Base-by-base conservation (phyloP, 441 rosid genomes). In the California macrophylla region DNA sequence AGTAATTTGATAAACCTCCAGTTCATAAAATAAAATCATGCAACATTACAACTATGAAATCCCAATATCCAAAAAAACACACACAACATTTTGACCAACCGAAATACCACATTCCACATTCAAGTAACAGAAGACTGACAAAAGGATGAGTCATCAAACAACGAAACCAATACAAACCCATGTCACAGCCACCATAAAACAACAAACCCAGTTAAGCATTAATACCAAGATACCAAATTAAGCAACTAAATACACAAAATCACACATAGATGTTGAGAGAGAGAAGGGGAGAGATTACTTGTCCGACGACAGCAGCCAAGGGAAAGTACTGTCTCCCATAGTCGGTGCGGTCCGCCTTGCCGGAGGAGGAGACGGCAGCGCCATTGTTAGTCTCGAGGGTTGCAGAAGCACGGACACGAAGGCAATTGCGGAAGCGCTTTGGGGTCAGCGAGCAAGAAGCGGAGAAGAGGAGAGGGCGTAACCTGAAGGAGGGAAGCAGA, bases 271-370 rank as follows among this genome's bases (percentile, higher is more conserved):
- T 8, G 9, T 38, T 10, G 25, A 40, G 71, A 61, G 38, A 68
- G 13, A 15, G 9, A 26, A 25, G 15, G 25, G 18, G 47, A 40
- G 16, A 3, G 6, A 67, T 70, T 71, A 93, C 97, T 88, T 92
- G 99, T 60, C 98, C 96, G 71, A 94, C 94, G 4, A 94, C 97
- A 40, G 98, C 99, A 64, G 98, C 99, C 28, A 95, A 64, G 68
- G 98, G 97, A 75, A 95, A 92, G 84, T 60, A 89, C 82, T 76
- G 91, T 29, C 97, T 70, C n/a, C 98, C 97, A 58, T 84, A 90
- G 50, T 85, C 77, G 71, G 87, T 50, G 23, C 74, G 67, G 47
- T 79, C 84, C 5, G 24, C 74, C 66, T 76, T 73, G 23, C 80
- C 71, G 15, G 82, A 29, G 6, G 75, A 13, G 74, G 75, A 15